Evolutionary conservation across 106 monocot species (phyloP), one percentile per base, ranked within the genome.

Genomic region (Narthecium ossifragum): DNA sequence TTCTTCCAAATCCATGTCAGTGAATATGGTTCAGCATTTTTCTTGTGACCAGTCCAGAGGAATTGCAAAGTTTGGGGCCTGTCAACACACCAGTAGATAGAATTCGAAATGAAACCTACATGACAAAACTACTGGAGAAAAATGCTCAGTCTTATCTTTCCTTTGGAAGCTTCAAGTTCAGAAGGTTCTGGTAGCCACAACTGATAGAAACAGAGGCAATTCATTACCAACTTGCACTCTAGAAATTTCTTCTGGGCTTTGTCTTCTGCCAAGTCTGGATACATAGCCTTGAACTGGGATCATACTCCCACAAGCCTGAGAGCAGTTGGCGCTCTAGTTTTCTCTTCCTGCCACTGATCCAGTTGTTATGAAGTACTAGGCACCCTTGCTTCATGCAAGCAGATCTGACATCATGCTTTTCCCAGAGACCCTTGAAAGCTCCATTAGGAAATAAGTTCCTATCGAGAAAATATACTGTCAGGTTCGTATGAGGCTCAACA

Each of bases 291-390:
- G 70, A 67, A 57, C 68, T 65, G 14, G 84, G 49, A 73, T 88
- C 81, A 61, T 91, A 98, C n/a, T 87, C 87, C 87, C 90, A 98
- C 20, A 98, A 53, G 26, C 84, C 76, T 28, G 91, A 91, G 1
- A 5, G 22, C 2, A 91, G 18, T 57, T 98, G 98, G 24, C 98
- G 86, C 22, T 87, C 81, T 6, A 88, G 32, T 64, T 98, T 98
- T 46, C 66, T 84, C 53, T 76, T 57, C 52, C 91, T 70, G 22
- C 91, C 91, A 58, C 69, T 88, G 20, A 91, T 81, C 98, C 98
- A 98, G 43, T 98, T 98, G 60, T 98, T 98, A 56, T 98, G 98
- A 32, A 98, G 68, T 26, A 88, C 66, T 4, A 75, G 11, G 53
- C 98, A 91, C 14, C 87, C 87, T 18, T 74, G 26, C 53, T 72